Evolutionary conservation across 1,284 basidiomycete genomes (phyloP), one percentile per base, ranked within the genome.

Genomic region (Coniferiporia weirii): DNA sequence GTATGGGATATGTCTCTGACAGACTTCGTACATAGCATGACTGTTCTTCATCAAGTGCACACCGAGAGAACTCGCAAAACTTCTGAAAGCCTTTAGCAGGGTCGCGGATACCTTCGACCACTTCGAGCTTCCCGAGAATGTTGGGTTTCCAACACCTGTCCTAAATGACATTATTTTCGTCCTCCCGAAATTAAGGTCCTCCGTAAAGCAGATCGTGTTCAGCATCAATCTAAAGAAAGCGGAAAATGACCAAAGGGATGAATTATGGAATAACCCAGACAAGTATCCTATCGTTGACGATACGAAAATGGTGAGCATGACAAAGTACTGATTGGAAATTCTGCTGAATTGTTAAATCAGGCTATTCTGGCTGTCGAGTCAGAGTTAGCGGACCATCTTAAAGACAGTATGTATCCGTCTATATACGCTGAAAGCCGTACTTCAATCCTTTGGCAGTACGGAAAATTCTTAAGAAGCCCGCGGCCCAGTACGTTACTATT

Each of bases 321-420:
- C 40, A 48, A 32, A 27, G 13, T 32, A 52, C 40, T 52, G 34
- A 54, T 27, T 22, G 27, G 27, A 5, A 5, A 19, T 38, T 35
- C 51, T 40, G 32, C 61, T 47, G 58, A 64, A 43, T 32, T 52
- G 35, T 45, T 48, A 45, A 45, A 22, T 22, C 44, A 86, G 84
- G 74, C 78, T 56, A 76, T 92, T 15, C 77, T 79, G 67, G 76
- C 80, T 0, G 75, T 87, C 19, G 89, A 93, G 65, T 76, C 78
- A 5, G 91, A 95, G 64, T 78, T 98, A 1, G 70, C 78, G 6
- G 85, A 89, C 43, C 89, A 97, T 68, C 75, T 99, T 20, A 84
- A 82, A 63, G 77, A 79, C 51, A 80, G 87, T 89, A 69, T 62
- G 78, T 66, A n/a, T 15, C 15, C 8, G 9, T 35, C 27, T 35